phyloP scores from a whole-genome alignment of 2,329 filamentous ascomycete genomes.

The Pseudogymnoascus sp. region DNA sequence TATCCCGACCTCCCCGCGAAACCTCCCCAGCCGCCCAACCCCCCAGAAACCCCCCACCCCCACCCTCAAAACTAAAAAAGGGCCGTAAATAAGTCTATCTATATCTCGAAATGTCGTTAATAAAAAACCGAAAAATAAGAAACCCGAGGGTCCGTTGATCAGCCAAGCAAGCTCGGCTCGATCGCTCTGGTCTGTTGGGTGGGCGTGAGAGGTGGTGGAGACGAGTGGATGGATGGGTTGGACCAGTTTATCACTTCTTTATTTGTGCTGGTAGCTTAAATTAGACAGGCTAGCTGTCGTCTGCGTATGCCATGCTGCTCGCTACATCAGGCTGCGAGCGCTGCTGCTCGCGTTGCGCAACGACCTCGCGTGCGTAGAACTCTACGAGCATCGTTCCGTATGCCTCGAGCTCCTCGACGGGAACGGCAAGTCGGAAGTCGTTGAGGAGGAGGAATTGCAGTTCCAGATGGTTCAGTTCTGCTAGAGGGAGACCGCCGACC shows the following conservation, averaged over 20 bases:
- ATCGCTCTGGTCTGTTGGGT: not conserved
- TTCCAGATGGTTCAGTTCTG: conserved; percentile 92
- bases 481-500: conserved; percentile 88
- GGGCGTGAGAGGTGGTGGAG: not conserved
- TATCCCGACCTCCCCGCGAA: not conserved
- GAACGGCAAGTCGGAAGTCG: conserved; percentile 87
- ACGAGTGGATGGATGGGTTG: not conserved
- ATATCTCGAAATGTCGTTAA: conserved; percentile 1
- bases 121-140: not conserved
- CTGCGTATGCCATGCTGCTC: not conserved
- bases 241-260: not conserved
- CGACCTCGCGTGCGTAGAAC: conserved; percentile 88
- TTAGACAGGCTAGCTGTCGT: not conserved
- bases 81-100: not conserved
- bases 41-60: not conserved
- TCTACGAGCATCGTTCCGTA: conserved; percentile 98
- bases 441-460: conserved; percentile 92
- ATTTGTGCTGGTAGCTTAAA: not conserved
- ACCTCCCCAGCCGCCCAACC: not conserved
- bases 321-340: not conserved
- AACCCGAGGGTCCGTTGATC: not conserved
- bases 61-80: not conserved
- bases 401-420: conserved; percentile 89
- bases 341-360: conserved; percentile 43
- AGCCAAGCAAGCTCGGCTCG: not conserved